Conservation (phyloP, 768 basidiomycete species). For the Lactifluus hygrophoroides region DNA sequence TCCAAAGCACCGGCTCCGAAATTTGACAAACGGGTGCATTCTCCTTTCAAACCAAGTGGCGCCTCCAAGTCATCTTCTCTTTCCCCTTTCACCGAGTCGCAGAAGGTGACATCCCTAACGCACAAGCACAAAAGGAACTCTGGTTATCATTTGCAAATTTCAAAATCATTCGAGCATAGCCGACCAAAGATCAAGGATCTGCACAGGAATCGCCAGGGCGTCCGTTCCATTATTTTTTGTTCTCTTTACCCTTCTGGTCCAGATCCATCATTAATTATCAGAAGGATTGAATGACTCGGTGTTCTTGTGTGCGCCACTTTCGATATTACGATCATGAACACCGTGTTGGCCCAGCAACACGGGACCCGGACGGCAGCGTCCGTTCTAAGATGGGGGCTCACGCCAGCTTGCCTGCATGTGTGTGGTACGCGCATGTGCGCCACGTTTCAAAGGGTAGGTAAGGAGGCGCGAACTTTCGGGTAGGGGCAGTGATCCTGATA, state of each 20-base stretch:
- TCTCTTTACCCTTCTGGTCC: neutral
- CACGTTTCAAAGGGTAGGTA: conserved; percentile 13
- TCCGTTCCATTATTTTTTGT: neutral
- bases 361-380: neutral
- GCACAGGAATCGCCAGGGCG: neutral
- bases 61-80: neutral
- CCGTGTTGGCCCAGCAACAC: neutral
- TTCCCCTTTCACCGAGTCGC: neutral
- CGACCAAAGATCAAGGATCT: neutral
- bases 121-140: neutral
- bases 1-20: conserved; percentile 3
- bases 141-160: neutral
- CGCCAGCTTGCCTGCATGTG: neutral
- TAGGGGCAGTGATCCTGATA: neutral
- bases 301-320: neutral
- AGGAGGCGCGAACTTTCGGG: neutral
- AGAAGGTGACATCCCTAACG: neutral
- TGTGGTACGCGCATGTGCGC: neutral
- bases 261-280: neutral
- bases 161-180: neutral
- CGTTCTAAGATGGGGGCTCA: neutral
- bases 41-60: neutral
- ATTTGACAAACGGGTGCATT: neutral
- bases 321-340: neutral
- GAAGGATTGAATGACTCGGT: neutral